Percentiles rank a stretch among this genome's conserved stretches.
Evolutionary conservation across 2,329 filamentous ascomycete species (phyloP).

Genomic region (Epichloe typhina): DNA sequence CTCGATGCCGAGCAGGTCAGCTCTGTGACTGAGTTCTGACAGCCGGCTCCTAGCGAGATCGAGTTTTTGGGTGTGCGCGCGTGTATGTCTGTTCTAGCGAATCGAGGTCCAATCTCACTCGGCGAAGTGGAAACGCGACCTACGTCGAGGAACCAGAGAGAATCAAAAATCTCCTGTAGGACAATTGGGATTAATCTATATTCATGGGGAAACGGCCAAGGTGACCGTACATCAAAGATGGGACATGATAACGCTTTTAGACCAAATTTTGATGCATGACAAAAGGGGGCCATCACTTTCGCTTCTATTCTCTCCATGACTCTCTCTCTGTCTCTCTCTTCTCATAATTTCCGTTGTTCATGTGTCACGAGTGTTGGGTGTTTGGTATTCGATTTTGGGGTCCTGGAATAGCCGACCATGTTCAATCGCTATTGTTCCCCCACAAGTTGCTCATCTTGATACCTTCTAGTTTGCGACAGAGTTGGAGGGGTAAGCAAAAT

Average conservation of each 20-base stretch:
- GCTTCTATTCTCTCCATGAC: slow-evolving; percentile 13
- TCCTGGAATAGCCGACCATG: slow-evolving; percentile 10
- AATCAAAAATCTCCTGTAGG: slow-evolving; percentile 4
- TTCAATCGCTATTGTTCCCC: slow-evolving; percentile 9
- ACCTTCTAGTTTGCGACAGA: slow-evolving; percentile 2
- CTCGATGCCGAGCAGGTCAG: slow-evolving; percentile 14
- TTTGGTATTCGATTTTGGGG: slow-evolving; percentile 8
- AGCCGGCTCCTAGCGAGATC: slow-evolving; percentile 11
- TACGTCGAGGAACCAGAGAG: not conserved
- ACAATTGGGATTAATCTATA: slow-evolving; percentile 5
- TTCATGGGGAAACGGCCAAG: slow-evolving; percentile 14
- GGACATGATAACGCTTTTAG: slow-evolving; percentile 25
- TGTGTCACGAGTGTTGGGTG: slow-evolving; percentile 13
- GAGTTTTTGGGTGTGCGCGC: not conserved
- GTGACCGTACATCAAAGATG: slow-evolving; percentile 23
- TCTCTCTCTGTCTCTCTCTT: not conserved
- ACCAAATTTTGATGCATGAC: slow-evolving; percentile 37
- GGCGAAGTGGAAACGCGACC: slow-evolving; percentile 3
- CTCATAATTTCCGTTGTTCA: slow-evolving; percentile 19
- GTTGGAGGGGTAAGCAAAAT: not conserved
- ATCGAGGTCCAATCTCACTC: slow-evolving; percentile 2
- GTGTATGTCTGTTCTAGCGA: slow-evolving; percentile 12
- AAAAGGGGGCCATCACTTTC: slow-evolving; percentile 30
- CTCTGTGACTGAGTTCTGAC: slow-evolving; percentile 5
- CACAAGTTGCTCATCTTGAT: slow-evolving; percentile 8